Evolutionary conservation across 768 basidiomycete species (phyloP), one percentile per base, ranked within the genome.

Genomic region (Psilocybe azurescens): DNA sequence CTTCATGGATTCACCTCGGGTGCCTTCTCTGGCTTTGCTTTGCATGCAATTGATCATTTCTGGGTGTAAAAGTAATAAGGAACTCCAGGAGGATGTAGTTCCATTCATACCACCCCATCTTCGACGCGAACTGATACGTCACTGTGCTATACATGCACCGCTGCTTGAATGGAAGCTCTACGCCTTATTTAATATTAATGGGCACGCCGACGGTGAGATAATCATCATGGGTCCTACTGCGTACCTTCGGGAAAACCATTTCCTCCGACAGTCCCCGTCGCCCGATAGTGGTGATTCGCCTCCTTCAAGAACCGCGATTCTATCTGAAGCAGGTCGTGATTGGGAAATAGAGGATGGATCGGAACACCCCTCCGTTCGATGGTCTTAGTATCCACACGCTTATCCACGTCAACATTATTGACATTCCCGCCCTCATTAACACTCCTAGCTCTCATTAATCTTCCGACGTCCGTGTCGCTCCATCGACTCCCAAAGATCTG

Each of bases 381-480:
- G 50, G 71, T 83, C 9, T 73, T 91, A 13, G 65, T 90, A 38
- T 83, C 82, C 16, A 75, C 80, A 5, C 73, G 75, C 9, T 70
- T 93, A 32, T 66, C 80, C 3, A 71, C 77, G 1, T 74, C 80
- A 2, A 77, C 78, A 1, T 63, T 88, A 20, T 75, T 85, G 52
- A 74, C 81, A 38, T 75, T 91, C 41, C 90, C 90, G 1, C 83
- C 83, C 10, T 90, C 89, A 3, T 73, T 92, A 49, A 89, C 88
- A 1, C 84, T 80, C 53, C 76, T 92, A 47, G 85, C 83, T 18
- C 79, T 91, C 29, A 66, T 91, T 62, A 75, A 83, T 49, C 71
- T 91, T 36, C 75, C 81, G 1, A 59, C 74, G 5, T 76, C 81
- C 0, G 72, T 87, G 16, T 76, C 86, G 1, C 68, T 93, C 18